These are phyloP conservation scores for Peniophora sp. DNA, from an alignment of 1,284 basidiomycete species.

Conservation along the genomic window DNA sequence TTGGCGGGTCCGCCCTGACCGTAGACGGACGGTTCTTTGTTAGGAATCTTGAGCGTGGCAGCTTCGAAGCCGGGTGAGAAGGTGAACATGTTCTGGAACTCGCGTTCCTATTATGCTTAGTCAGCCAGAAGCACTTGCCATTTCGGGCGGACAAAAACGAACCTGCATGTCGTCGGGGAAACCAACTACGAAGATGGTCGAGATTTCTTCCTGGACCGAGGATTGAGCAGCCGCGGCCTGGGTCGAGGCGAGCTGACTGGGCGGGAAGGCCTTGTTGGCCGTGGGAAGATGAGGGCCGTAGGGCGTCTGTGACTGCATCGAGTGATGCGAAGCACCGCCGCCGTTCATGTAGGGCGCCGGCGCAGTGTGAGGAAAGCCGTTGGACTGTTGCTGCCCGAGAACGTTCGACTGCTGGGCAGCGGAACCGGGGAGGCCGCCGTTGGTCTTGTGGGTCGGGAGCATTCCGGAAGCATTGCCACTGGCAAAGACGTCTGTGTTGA, in stretches of 20 bases:
- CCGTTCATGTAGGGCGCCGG: conserved; percentile 22
- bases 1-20: conserved; percentile 26
- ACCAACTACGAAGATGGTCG: conserved; percentile 97
- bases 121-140: conserved; percentile 10
- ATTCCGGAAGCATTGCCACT: neutral
- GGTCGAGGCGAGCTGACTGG: conserved; percentile 20
- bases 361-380: conserved; percentile 9
- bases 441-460: conserved; percentile 9
- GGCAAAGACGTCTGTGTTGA: conserved; percentile 14
- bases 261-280: conserved; percentile 18
- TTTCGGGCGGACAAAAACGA: conserved; percentile 24
- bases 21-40: conserved; percentile 75
- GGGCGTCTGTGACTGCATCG: conserved; percentile 61
- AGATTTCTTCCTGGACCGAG: conserved; percentile 76
- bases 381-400: conserved; percentile 15
- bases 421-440: conserved; percentile 6
- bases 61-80: conserved; percentile 96
- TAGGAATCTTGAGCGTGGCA: conserved; percentile 94
- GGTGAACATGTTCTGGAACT: conserved; percentile 99
- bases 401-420: conserved; percentile 7
- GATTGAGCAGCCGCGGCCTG: conserved; percentile 9
- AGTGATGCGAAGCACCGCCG: conserved; percentile 25
- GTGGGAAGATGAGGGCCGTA: conserved; percentile 61
- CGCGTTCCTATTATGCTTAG: conserved; percentile 67
- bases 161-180: conserved; percentile 99